A percentile compares a stretch with the other conserved stretches of the same genome.
Conservation (phyloP, 345 rosid species). For the Microthlaspi erraticum region DNA sequence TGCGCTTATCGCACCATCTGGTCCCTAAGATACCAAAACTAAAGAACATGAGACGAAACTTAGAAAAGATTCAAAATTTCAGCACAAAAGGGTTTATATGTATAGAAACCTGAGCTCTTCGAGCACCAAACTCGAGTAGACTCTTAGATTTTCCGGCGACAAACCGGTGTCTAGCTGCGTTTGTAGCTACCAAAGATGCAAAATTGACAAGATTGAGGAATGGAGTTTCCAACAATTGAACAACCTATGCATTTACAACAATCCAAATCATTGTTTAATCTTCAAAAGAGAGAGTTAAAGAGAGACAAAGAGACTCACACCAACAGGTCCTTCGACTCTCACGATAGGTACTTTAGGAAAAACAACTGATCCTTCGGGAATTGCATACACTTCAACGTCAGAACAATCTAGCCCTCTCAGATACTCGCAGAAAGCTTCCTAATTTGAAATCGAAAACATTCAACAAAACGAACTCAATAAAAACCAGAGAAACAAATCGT, state of each 20-base stretch:
- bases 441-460: slow-evolving; percentile 3
- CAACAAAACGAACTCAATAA: background rate
- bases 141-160: slow-evolving; percentile 88
- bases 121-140: slow-evolving; percentile 88
- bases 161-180: slow-evolving; percentile 94
- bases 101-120: slow-evolving; percentile 84
- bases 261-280: background rate
- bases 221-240: slow-evolving; percentile 94
- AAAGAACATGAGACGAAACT: slow-evolving; percentile 17
- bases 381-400: slow-evolving; percentile 85
- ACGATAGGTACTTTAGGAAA: slow-evolving; percentile 96
- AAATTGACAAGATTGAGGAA: slow-evolving; percentile 82
- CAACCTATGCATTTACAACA: slow-evolving; percentile 55
- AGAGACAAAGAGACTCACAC: slow-evolving; percentile 58
- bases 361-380: slow-evolving; percentile 88
- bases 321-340: slow-evolving; percentile 93
- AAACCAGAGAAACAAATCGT: background rate
- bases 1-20: slow-evolving; percentile 91
- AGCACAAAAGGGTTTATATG: background rate
- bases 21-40: slow-evolving; percentile 60
- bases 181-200: slow-evolving; percentile 93
- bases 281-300: background rate
- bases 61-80: background rate
- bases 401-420: slow-evolving; percentile 89
- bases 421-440: slow-evolving; percentile 61